phyloP scores from a whole-genome alignment of 352 stramenopile genomes.

The Phytophthora ohioensis region DNA sequence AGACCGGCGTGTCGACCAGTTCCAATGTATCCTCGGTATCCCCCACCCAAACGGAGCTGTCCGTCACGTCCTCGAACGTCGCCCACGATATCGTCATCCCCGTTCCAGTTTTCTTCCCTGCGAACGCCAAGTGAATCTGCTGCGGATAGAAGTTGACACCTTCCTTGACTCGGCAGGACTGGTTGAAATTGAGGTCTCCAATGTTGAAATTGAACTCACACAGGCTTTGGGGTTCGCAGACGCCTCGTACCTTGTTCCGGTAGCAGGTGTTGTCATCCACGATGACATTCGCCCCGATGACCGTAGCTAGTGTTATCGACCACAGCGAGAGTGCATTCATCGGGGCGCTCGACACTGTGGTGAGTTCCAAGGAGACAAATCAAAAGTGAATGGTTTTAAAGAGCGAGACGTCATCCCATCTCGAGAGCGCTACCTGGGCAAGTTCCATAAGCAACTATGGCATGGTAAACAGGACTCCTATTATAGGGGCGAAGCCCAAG shows the following conservation, averaged over 20 bases:
- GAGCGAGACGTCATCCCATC: too few relatives aligned
- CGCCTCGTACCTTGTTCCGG: slow-evolving; percentile 22
- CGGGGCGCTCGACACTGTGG: too few relatives aligned
- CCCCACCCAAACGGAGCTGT: slow-evolving; percentile 62
- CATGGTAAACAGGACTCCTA: too few relatives aligned
- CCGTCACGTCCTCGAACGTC: slow-evolving; percentile 50
- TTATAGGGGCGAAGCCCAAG: too few relatives aligned
- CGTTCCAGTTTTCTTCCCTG: slow-evolving; percentile 49
- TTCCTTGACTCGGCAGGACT: slow-evolving; percentile 55
- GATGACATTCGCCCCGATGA: slow-evolving; percentile 24
- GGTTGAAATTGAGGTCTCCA: slow-evolving; percentile 51
- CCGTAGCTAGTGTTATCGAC: background rate
- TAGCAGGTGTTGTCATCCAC: slow-evolving; percentile 49
- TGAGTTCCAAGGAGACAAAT: too few relatives aligned
- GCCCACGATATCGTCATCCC: slow-evolving; percentile 73
- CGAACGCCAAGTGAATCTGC: slow-evolving; percentile 69
- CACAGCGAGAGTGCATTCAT: too few relatives aligned
- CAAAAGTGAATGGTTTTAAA: too few relatives aligned
- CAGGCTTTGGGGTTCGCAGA: slow-evolving; percentile 40
- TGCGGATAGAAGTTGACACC: slow-evolving; percentile 58
- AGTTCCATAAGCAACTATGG: too few relatives aligned
- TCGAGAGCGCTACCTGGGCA: too few relatives aligned
- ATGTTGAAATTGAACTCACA: slow-evolving; percentile 52
- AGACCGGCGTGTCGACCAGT: slow-evolving; percentile 31
- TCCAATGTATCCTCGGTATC: slow-evolving; percentile 33